Conservation (phyloP, 179 eudicot species). For the Heliamphora pulchella region DNA sequence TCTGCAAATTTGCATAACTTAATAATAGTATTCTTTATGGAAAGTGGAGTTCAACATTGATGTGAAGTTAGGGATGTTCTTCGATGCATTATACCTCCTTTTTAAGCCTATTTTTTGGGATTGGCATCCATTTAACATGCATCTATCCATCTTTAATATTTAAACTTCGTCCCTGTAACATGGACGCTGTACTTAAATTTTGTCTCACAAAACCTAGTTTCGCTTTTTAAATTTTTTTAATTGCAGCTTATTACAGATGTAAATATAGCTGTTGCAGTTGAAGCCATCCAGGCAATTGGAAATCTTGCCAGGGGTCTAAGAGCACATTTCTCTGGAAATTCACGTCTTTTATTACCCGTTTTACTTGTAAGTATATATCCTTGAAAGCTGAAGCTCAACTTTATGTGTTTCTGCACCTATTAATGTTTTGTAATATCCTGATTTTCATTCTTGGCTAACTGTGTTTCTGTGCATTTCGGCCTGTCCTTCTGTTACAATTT, state of each 20-base stretch:
- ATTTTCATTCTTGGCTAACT: not conserved
- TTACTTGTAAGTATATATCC: slow-evolving; percentile 64
- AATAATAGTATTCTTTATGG: not conserved
- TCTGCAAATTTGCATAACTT: slow-evolving; percentile 1
- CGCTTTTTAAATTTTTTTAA: not conserved
- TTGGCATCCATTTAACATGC: not conserved
- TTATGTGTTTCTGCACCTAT: not conserved
- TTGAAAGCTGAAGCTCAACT: not conserved
- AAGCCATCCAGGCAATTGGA: slow-evolving; percentile 95
- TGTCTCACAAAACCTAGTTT: not conserved
- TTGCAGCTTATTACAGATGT: slow-evolving; percentile 90
- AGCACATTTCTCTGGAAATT: slow-evolving; percentile 70
- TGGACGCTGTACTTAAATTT: not conserved
- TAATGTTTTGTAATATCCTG: no score
- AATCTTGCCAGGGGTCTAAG: slow-evolving; percentile 89
- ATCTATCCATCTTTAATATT: not conserved
- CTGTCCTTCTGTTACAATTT: not conserved
- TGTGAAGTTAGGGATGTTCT: not conserved
- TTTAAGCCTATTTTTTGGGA: not conserved
- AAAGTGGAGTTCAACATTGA: not conserved
- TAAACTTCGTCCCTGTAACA: not conserved
- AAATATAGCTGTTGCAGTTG: slow-evolving; percentile 92
- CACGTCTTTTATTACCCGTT: slow-evolving; percentile 81
- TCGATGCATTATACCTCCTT: not conserved
- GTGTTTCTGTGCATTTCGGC: not conserved